Evolutionary conservation across 306 rosid genomes (phyloP), one percentile per base, ranked within the genome.

Genomic region (Luffa acutangula): DNA sequence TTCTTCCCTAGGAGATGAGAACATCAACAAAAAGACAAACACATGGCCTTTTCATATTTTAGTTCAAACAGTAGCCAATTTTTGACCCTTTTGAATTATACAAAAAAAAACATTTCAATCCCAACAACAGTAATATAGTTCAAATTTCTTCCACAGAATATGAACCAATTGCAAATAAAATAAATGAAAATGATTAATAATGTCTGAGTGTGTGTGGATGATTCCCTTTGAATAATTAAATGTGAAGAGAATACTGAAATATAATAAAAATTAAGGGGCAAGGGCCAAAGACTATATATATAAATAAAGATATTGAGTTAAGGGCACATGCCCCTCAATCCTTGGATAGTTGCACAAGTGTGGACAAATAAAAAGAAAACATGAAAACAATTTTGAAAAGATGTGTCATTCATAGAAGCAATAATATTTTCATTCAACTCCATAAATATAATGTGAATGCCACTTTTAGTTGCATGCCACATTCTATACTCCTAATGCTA

Each of bases 241-340:
- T 64, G 72, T 65, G 73, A 65, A 36, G n/a, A 37, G 72, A 36
- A 36, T 37, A 36, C 37, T 37, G 12, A 5, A 65, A 17, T 4
- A 5, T 15, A 13, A 14, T 4, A 5, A 37, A 13, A 14, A 31
- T 31, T 65, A 39, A 15, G 45, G 25, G 31, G 7, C 20, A 66
- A 66, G 51, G 45, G 25, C 31, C 15, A 9, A 66, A 66, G 51
- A 36, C 2, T 64, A 12, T 34, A 9, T 62, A 39, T 48, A 57
- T 37, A 41, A 15, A 64, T 5, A 3, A 25, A 25, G 31, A 66
- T 15, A 66, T 8, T 3, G 10, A 70, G 11, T 21, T 45, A 46
- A 31, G 78, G 78, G 78, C 78, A 49, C 78, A 73, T 73, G 78
- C 25, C 60, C 78, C 78, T 73, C 31, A 73, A 73, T 51, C 60